Conservation (phyloP, 257 asterid species). For the Solanum ossicruentum region DNA sequence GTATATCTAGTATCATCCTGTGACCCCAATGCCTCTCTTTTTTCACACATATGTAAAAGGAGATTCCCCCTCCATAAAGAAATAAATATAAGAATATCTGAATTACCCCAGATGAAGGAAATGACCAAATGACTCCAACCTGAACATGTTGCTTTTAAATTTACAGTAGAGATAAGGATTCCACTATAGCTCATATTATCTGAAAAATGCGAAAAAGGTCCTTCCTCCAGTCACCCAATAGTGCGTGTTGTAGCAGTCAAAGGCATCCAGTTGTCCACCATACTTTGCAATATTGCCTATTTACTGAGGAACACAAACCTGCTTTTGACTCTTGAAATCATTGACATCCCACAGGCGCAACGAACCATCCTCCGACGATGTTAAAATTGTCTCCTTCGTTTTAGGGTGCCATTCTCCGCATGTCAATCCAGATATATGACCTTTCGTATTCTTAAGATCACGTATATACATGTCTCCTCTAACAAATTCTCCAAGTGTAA, state of each 20-base stretch:
- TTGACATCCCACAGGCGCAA: conserved; percentile 93
- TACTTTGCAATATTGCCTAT: background rate
- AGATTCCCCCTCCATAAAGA: background rate
- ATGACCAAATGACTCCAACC: background rate
- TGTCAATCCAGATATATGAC: conserved; percentile 95
- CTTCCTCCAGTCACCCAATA: background rate
- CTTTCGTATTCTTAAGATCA: conserved; percentile 93
- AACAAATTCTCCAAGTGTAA: conserved; percentile 81
- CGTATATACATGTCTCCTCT: conserved; percentile 98
- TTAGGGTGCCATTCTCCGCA: conserved; percentile 95
- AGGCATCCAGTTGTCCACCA: background rate
- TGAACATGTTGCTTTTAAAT: background rate
- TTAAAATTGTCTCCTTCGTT: conserved; percentile 74
- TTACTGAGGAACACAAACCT: conserved; percentile 37
- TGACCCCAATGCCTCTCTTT: background rate
- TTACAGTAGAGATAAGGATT: background rate
- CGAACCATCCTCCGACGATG: conserved; percentile 97
- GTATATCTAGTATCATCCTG: background rate
- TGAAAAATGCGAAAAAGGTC: background rate
- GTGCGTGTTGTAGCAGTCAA: background rate
- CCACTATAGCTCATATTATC: background rate
- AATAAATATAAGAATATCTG: background rate
- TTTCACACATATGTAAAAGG: background rate
- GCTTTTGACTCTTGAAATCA: conserved; percentile 85
- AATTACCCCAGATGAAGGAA: background rate